These are phyloP conservation scores for Fusarium domesticum DNA, from an alignment of 2,329 filamentous ascomycete species.

Conservation along the genomic window DNA sequence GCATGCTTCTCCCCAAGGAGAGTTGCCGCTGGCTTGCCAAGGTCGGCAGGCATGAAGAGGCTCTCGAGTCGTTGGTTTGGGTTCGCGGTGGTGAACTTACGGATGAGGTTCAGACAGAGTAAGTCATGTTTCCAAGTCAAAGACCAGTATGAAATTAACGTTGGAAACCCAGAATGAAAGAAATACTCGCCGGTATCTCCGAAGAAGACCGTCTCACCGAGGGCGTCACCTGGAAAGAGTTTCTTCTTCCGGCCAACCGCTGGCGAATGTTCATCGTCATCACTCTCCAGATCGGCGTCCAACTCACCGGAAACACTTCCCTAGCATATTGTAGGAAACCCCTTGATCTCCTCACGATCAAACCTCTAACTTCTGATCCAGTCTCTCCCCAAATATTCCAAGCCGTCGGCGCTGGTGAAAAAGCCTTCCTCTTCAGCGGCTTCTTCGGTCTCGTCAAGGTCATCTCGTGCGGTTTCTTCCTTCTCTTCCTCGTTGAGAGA, in stretches of 20 bases:
- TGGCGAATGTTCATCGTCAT: conserved; percentile 47
- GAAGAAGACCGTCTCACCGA: conserved; percentile 45
- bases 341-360: background rate
- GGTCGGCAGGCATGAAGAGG: conserved; percentile 44
- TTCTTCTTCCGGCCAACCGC: conserved; percentile 44
- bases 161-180: conserved; percentile 39
- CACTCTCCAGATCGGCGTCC: conserved; percentile 47
- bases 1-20: conserved; percentile 49
- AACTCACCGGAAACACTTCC: conserved; percentile 50
- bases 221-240: conserved; percentile 45
- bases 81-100: conserved; percentile 45
- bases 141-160: no score
- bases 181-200: conserved; percentile 45
- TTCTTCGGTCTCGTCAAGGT: conserved; percentile 54
- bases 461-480: conserved; percentile 44
- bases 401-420: conserved; percentile 46
- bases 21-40: conserved; percentile 47
- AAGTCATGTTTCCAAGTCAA: no score
- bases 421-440: conserved; percentile 48
- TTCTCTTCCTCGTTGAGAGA: conserved; percentile 48
- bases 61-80: conserved; percentile 48
- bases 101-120: conserved; percentile 36
- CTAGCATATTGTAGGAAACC: conserved; percentile 47
- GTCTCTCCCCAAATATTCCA: conserved; percentile 51
- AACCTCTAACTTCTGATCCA: conserved; percentile 3